Base-by-base conservation (phyloP, 495 filamentous ascomycete genomes). In the Daldinia childiae region DNA sequence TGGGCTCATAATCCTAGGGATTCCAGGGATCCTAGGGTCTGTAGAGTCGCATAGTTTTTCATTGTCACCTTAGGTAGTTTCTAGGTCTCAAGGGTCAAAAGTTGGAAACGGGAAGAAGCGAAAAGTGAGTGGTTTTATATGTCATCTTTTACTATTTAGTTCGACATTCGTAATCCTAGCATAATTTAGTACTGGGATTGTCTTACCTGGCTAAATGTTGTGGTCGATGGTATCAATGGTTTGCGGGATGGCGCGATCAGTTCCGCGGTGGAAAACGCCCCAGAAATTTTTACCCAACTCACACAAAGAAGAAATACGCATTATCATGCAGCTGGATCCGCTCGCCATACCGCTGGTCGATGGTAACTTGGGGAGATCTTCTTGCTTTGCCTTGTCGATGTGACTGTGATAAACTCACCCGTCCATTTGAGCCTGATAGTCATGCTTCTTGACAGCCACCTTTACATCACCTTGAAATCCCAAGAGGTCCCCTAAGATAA, bases 171-270 rank as follows among this genome's bases (percentile, higher is more conserved):
- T 15, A 45, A 43, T 43, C 24, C n/a, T 69, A 66, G 66, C 58
- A 56, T 45, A 58, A 45, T 58, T 65, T 66, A 68, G 58, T 19
- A 50, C 34, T 58, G 45, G 11, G 11, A 62, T 58, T 66, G 71
- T 69, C 62, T 30, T 65, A 66, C 71, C 43, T 73, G 71, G 71
- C 71, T 73, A 73, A 73, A 69, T 73, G 66, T 26, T 54, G 65
- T 59, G 57, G 57, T 15, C 58, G 64, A 76, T 77, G 73, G 68
- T 76, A 76, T 77, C 75, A 76, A 55, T 12, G 48, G 61, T 65
- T 66, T 68, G 73, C 63, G 74, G 61, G 65, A 77, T 77, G 73
- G 75, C 75, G 75, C 73, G 75, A 77, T 77, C 62, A 66, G n/a
- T 56, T 66, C 62, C 60, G 62, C 55, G 71, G 32, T 51, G 62